A percentile compares a stretch with the other conserved stretches of the same genome.
Evolutionary conservation across 2,329 filamentous ascomycete species (phyloP).

Genomic region (Diaporthe aspalathi): DNA sequence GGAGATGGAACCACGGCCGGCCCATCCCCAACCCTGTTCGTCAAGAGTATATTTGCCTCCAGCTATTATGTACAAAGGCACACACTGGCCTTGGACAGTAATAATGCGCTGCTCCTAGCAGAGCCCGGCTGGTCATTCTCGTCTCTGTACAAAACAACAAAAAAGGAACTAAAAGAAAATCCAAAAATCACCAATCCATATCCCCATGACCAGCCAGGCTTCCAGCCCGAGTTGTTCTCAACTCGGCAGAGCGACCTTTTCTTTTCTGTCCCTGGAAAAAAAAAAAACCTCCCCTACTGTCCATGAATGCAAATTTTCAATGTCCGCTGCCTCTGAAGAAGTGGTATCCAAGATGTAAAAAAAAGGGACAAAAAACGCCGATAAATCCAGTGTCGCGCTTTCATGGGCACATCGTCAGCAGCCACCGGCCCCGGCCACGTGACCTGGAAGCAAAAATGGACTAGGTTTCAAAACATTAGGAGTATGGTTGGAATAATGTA

Average conservation of each 20-base stretch:
- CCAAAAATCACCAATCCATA: neutral
- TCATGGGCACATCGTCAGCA: conserved; percentile 35
- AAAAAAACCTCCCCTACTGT: conserved; percentile 11
- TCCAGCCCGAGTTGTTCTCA: conserved; percentile 8
- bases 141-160: neutral
- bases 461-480: conserved; percentile 40
- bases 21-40: conserved; percentile 24
- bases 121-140: conserved; percentile 14
- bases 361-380: conserved; percentile 36
- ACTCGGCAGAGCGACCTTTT: conserved; percentile 28
- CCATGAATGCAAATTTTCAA: conserved; percentile 37
- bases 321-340: conserved; percentile 36
- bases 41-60: conserved; percentile 36
- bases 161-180: neutral
- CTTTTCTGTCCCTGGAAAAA: conserved; percentile 4
- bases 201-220: conserved; percentile 31
- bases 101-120: conserved; percentile 26
- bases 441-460: neutral
- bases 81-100: neutral
- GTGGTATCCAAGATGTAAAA: conserved; percentile 40
- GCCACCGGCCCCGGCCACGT: neutral
- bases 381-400: conserved; percentile 33
- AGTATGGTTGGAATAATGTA: conserved; percentile 37
- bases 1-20: conserved; percentile 1
- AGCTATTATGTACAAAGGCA: conserved; percentile 38